Percentiles rank a stretch among this genome's conserved stretches.
Conservation (phyloP, 371 early-diverging fungal genomes). For the Mucor piriformis region DNA sequence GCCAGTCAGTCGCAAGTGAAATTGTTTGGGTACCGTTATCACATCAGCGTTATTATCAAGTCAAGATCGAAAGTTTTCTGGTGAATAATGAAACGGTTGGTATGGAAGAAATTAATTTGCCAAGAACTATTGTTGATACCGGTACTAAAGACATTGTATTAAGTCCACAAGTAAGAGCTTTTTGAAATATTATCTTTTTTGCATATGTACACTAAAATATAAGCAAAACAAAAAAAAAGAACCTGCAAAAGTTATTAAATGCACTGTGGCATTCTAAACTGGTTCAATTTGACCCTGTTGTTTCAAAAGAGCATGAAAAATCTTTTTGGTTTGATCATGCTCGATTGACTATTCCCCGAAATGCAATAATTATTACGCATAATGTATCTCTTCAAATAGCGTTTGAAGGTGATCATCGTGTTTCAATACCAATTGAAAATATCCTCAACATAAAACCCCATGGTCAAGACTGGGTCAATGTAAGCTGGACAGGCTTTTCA, state of each 20-base stretch:
- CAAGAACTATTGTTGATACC: conserved; percentile 14
- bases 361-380: conserved; percentile 1
- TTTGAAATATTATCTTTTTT: no score
- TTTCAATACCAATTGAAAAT: conserved; percentile 11
- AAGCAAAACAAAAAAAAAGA: neutral
- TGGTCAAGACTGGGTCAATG: conserved; percentile 8
- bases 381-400: conserved; percentile 8
- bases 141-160: conserved; percentile 12
- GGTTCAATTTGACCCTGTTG: conserved; percentile 13
- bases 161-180: conserved; percentile 1
- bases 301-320: conserved; percentile 13
- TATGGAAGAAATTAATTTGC: conserved; percentile 11
- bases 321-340: conserved; percentile 14
- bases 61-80: conserved; percentile 4
- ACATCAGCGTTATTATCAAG: conserved; percentile 13
- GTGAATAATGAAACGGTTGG: conserved; percentile 5
- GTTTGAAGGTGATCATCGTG: conserved; percentile 8
- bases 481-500: conserved; percentile 12
- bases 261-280: conserved; percentile 13
- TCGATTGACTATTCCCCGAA: conserved; percentile 1
- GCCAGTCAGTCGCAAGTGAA: conserved; percentile 15
- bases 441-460: conserved; percentile 6
- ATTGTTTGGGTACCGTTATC: conserved; percentile 11
- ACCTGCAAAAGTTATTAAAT: conserved; percentile 10
- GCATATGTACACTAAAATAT: no score